These are phyloP conservation scores for Trichophaea hybrida DNA, from an alignment of 2,329 filamentous ascomycete species.

Conservation along the genomic window DNA sequence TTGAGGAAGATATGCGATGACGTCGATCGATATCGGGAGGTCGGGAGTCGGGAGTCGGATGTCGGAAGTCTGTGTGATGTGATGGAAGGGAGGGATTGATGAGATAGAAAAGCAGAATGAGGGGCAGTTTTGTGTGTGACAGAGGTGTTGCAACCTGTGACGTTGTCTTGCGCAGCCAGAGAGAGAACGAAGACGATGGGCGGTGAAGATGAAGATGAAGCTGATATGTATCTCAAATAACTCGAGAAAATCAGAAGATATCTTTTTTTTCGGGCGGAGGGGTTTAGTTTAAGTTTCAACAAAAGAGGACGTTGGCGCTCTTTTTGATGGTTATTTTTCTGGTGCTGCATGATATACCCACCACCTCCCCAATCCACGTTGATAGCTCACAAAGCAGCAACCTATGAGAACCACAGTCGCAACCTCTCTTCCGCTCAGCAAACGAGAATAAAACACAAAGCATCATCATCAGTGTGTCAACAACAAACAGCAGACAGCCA, in stretches of 20 bases:
- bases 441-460: constrained; percentile 6
- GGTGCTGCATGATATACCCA: background rate
- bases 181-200: background rate
- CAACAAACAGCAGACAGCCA: background rate
- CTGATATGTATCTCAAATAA: background rate
- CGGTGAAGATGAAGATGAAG: background rate
- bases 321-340: background rate
- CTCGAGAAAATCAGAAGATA: background rate
- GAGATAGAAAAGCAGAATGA: background rate
- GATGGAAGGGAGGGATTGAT: background rate
- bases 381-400: background rate
- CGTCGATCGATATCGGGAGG: background rate
- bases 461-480: background rate
- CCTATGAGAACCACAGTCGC: background rate
- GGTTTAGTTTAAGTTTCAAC: background rate
- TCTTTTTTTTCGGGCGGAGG: background rate
- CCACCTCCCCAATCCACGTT: background rate
- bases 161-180: no score
- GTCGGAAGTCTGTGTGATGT: background rate
- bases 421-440: background rate
- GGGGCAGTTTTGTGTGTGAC: background rate
- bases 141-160: no score
- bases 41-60: background rate
- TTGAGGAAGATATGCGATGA: background rate
- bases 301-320: background rate